phyloP scores from a whole-genome alignment of 208 protist species.

The Leptomonas seymouri region DNA sequence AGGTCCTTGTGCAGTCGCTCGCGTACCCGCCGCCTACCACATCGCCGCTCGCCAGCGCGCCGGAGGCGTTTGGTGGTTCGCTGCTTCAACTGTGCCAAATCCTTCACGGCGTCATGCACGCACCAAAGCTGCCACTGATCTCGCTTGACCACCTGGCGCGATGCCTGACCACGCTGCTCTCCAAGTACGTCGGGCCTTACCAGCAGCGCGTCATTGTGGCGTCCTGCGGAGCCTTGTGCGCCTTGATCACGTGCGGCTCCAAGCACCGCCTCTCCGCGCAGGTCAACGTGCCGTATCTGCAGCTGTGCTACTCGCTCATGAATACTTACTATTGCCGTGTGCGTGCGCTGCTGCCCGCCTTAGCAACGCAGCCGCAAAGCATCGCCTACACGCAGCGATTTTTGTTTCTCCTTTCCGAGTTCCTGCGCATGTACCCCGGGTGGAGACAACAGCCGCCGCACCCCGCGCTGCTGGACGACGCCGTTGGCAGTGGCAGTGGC shows the following conservation, averaged over 20 bases:
- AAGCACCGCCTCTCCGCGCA: constrained; percentile 40
- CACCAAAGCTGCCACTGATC: constrained; percentile 50
- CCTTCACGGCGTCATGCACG: constrained; percentile 46
- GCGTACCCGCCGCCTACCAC: constrained; percentile 30
- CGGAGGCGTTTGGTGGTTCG: constrained; percentile 40
- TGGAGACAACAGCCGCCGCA: constrained; percentile 53
- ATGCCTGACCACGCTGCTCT: constrained; percentile 64
- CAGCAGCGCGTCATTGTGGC: constrained; percentile 83
- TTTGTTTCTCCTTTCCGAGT: constrained; percentile 88
- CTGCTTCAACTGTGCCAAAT: constrained; percentile 63
- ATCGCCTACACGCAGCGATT: constrained; percentile 82
- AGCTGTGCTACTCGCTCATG: constrained; percentile 84
- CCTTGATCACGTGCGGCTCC: constrained; percentile 75
- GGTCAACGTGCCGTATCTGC: constrained; percentile 70
- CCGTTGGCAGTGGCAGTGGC: constrained; percentile 6
- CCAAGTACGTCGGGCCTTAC: constrained; percentile 78
- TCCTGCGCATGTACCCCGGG: constrained; percentile 81
- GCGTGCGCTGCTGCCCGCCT: constrained; percentile 44
- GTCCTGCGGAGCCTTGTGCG: constrained; percentile 58
- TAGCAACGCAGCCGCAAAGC: constrained; percentile 50
- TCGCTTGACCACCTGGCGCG: constrained; percentile 60
- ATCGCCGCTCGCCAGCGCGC: constrained; percentile 21
- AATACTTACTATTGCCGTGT: constrained; percentile 84
- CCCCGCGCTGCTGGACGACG: constrained; percentile 30
- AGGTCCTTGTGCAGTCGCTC: constrained; percentile 54